These are phyloP conservation scores for Sphaceloma murrayae DNA, from an alignment of 2,329 filamentous ascomycete species.

Conservation along the genomic window DNA sequence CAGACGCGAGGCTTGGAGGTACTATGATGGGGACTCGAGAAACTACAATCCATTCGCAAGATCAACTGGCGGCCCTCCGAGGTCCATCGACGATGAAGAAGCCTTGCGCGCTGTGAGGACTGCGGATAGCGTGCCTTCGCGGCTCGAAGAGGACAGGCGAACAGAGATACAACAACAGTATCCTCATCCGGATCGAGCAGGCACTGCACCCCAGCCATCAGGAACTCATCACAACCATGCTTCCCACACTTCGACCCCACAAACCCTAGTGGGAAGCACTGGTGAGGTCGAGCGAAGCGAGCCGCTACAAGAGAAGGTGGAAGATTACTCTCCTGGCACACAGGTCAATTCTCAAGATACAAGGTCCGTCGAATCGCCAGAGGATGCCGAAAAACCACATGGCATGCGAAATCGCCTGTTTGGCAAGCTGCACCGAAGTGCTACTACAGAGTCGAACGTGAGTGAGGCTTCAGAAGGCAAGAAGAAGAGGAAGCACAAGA, in stretches of 20 bases:
- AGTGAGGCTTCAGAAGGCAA: slow-evolving; percentile 22
- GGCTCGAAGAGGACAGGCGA: slow-evolving; percentile 7
- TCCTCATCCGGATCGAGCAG: slow-evolving; percentile 17
- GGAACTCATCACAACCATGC: background rate
- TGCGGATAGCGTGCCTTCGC: slow-evolving; percentile 17
- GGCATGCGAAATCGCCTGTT: slow-evolving; percentile 1
- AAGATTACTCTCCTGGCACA: background rate
- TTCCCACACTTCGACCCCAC: slow-evolving; percentile 3
- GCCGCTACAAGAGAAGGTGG: background rate
- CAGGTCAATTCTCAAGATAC: background rate
- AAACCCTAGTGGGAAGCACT: slow-evolving; percentile 4
- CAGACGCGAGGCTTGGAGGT: slow-evolving; percentile 19
- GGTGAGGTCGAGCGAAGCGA: slow-evolving; percentile 4
- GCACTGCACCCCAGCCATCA: slow-evolving; percentile 13
- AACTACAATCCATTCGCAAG: slow-evolving; percentile 21
- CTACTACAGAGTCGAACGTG: slow-evolving; percentile 20
- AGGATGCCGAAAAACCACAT: background rate
- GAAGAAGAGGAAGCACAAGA: slow-evolving; percentile 21
- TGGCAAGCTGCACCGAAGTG: slow-evolving; percentile 15
- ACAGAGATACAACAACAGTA: slow-evolving; percentile 15
- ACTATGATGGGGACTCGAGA: slow-evolving; percentile 16
- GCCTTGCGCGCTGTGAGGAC: slow-evolving; percentile 13
- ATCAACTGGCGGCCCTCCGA: slow-evolving; percentile 5
- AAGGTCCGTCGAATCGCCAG: background rate
- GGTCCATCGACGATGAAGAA: slow-evolving; percentile 16